Base-by-base conservation (phyloP, 192 early-diverging fungal species). In the Backusella mclennaniae region DNA sequence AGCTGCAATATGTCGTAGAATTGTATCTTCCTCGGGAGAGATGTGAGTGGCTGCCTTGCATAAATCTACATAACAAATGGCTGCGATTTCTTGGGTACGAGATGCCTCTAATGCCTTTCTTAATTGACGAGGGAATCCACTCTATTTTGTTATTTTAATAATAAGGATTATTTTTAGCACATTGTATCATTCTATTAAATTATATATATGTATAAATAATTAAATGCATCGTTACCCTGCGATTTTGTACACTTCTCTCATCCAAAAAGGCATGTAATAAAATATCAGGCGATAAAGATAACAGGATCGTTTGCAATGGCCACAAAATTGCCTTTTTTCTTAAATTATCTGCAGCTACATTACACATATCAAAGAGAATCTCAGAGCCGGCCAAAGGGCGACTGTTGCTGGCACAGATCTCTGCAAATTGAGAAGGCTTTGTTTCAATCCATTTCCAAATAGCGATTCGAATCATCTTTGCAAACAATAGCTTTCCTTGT, bases 381-480 rank as follows among this genome's bases (percentile, higher is more conserved):
- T 95, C 93, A 7, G 94, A 91, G 1, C 87, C 84, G 29, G 88
- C 86, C 42, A 89, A 87, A 31, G 89, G 79, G 2, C 89, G 82
- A 63, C 81, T 84, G 36, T 81, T 79, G 9, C 77, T 89, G 66
- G 85, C 85, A 81, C 92, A 94, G 42, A 96, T 84, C 53, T 88
- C 87, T 56, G 91, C 87, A 76, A 95, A 98, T 66, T 96, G 94
- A 14, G 85, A 80, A 0, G 93, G 91, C 71, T 93, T 96, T 19
- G 90, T 85, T 67, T 94, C 89, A 29, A 98, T 95, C 90, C 95
- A 98, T 84, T 91, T 92, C 96, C 95, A 97, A 76, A 98, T 94
- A 7, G 89, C 91, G 21, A 92, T 91, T 14, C 94, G 89, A 66
- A 97, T 85, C 26, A 92, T 86, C 21, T 91, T 85, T 0, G 94